Evolutionary conservation across 805 yeast genomes (phyloP), one percentile per base, ranked within the genome.

Genomic region (Brettanomyces anomalus): DNA sequence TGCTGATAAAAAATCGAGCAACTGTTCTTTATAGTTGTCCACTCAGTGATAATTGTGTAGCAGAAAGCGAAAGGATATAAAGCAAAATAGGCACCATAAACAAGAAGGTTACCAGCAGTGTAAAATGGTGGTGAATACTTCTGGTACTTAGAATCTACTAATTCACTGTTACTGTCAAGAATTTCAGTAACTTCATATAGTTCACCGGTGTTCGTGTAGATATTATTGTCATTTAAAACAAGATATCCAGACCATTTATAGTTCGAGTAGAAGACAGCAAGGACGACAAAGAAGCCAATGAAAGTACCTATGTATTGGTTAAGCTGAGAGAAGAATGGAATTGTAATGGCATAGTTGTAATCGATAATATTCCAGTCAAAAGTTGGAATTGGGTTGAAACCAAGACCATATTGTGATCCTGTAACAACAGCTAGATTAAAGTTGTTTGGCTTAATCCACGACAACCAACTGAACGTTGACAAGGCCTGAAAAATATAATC

Each of bases 361-460:
- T 79, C 70, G 37, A 79, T 65, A 55, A 74, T 77, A 51, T 71
- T 71, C 85, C 85, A 80, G 59, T 80, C 85, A 52, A 80, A 77
- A 16, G 81, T 76, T 7, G 28, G 28, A 39, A 80, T 57, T 13
- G 87, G 86, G 49, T 77, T 56, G 56, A 78, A 53, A 21, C 85
- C 86, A 45, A 81, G 61, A 14, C 87, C 87, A 7, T 76, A 61
- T 8, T 60, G 47, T 5, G 72, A 65, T 41, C 88, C 88, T 52
- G 81, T 81, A 13, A 81, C 60, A 54, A 77, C 81, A 52, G 76
- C 77, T 17, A 79, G 69, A 14, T 69, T 67, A 37, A 71, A 71
- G 53, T 76, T 76, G 36, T 74, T 56, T 16, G 75, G 74, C 10
- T 52, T 67, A 33, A 77, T 76, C 85, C 87, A 81, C 21, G 79